A percentile compares a stretch with the other conserved stretches of the same genome.
These are phyloP conservation scores for Mediolabrus comicus DNA, from an alignment of 108 stramenopile genomes.

Conservation along the genomic window DNA sequence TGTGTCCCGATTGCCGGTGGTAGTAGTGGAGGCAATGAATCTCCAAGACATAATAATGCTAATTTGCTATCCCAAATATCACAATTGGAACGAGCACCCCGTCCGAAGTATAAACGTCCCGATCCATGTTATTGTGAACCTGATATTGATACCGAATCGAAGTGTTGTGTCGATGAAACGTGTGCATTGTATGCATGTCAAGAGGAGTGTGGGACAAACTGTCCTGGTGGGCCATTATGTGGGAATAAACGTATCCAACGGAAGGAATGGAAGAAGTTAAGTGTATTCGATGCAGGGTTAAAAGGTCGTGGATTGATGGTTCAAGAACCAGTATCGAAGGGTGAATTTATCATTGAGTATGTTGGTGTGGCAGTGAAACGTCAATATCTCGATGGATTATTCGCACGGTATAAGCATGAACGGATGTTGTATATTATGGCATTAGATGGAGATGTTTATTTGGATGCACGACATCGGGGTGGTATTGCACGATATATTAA, in stretches of 20 bases:
- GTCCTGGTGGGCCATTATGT: slow-evolving; percentile 65
- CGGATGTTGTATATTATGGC: slow-evolving; percentile 96
- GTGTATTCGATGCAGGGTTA: slow-evolving; percentile 71
- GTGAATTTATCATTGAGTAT: slow-evolving; percentile 83
- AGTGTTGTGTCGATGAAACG: slow-evolving; percentile 42
- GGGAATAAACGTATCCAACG: slow-evolving; percentile 72
- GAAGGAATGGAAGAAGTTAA: slow-evolving; percentile 58
- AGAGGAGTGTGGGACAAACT: slow-evolving; percentile 78
- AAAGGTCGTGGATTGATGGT: slow-evolving; percentile 78
- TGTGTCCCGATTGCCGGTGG: too few species aligned
- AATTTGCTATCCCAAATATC: neutral
- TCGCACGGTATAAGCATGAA: slow-evolving; percentile 68
- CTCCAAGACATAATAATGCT: neutral
- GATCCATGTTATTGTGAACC: slow-evolving; percentile 59
- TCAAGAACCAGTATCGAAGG: slow-evolving; percentile 47
- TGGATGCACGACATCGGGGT: slow-evolving; percentile 94
- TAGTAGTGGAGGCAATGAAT: too few species aligned
- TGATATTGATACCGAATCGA: slow-evolving; percentile 9
- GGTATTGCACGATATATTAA: slow-evolving; percentile 96
- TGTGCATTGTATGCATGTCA: slow-evolving; percentile 77
- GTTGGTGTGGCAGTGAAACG: slow-evolving; percentile 78
- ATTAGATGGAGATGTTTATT: slow-evolving; percentile 80
- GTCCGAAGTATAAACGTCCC: slow-evolving; percentile 28
- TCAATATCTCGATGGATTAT: slow-evolving; percentile 55
- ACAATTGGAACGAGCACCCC: slow-evolving; percentile 30